Conservation (phyloP, 441 rosid species). For the Dalechampia spathulata region DNA sequence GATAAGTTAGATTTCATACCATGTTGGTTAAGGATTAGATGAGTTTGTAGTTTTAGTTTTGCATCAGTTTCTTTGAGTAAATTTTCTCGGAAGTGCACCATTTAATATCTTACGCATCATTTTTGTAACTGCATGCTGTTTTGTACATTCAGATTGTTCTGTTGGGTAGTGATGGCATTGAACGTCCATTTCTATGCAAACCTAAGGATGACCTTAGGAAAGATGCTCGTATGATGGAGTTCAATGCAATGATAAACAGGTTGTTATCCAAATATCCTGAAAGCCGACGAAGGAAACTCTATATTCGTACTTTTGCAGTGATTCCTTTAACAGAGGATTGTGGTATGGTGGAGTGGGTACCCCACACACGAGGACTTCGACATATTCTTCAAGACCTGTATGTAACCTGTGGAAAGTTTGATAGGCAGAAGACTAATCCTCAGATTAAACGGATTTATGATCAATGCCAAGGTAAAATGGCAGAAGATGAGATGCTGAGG, state of each 20-base stretch:
- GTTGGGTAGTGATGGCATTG: constrained; percentile 92
- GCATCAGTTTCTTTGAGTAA: not conserved
- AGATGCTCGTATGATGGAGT: constrained; percentile 99
- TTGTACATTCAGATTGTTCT: constrained; percentile 54
- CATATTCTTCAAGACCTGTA: constrained; percentile 95
- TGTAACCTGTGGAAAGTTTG: constrained; percentile 74
- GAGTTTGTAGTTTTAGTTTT: not conserved
- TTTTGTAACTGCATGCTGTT: constrained; percentile 9
- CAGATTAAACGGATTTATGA: constrained; percentile 87
- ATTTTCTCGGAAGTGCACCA: not conserved
- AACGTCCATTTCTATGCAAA: constrained; percentile 97
- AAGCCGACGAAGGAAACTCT: constrained; percentile 92
- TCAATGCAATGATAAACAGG: constrained; percentile 96
- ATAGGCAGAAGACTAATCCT: constrained; percentile 92
- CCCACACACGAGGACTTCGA: constrained; percentile 95
- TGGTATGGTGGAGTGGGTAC: constrained; percentile 99
- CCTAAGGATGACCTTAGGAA: constrained; percentile 99
- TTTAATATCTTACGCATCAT: not conserved
- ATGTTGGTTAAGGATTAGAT: no score
- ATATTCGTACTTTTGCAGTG: constrained; percentile 95
- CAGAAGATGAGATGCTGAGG: constrained; percentile 94
- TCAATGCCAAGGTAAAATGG: constrained; percentile 73
- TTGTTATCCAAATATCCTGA: constrained; percentile 93
- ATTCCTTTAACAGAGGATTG: constrained; percentile 99
- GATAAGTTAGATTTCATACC: no score